These are phyloP conservation scores for Rhamnella rubrinervis DNA, from an alignment of 331 rosid species.

Conservation along the genomic window DNA sequence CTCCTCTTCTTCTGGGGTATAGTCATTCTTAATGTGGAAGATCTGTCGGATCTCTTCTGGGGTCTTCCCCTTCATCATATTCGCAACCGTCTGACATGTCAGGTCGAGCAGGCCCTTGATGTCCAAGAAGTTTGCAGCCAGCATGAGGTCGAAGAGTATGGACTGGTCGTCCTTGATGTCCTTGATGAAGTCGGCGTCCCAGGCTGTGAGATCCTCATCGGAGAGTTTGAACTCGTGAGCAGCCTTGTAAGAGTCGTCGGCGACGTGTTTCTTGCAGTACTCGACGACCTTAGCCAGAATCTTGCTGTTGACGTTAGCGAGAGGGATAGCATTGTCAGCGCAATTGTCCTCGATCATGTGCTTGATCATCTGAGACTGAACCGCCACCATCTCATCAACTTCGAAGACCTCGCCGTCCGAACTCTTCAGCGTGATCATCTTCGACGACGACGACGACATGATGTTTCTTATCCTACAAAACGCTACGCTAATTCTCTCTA, in stretches of 20 bases:
- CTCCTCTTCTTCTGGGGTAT: slow-evolving; percentile 67
- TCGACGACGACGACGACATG: slow-evolving; percentile 33
- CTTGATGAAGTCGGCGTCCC: slow-evolving; percentile 72
- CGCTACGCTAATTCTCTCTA: no score
- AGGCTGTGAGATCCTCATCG: slow-evolving; percentile 54
- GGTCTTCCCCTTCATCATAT: slow-evolving; percentile 81
- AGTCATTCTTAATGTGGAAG: slow-evolving; percentile 68
- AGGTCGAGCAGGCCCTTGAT: slow-evolving; percentile 68
- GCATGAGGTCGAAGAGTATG: slow-evolving; percentile 74
- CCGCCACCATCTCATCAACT: slow-evolving; percentile 69
- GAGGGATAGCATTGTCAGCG: slow-evolving; percentile 68
- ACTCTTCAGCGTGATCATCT: slow-evolving; percentile 65
- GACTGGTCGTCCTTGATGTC: slow-evolving; percentile 56
- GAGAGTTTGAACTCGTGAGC: slow-evolving; percentile 35
- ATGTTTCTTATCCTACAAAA: no score
- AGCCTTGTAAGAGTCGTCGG: slow-evolving; percentile 27
- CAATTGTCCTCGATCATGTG: slow-evolving; percentile 77
- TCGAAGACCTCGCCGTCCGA: slow-evolving; percentile 72
- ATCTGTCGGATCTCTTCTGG: slow-evolving; percentile 72
- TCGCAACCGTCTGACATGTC: slow-evolving; percentile 73
- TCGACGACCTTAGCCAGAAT: slow-evolving; percentile 78
- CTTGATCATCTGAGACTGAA: slow-evolving; percentile 69
- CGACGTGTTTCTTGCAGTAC: slow-evolving; percentile 74
- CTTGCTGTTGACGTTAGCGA: slow-evolving; percentile 76
- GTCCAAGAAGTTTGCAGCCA: slow-evolving; percentile 78